phyloP scores from a whole-genome alignment of 345 rosid species.

The Eucalyptus pauciflora region DNA sequence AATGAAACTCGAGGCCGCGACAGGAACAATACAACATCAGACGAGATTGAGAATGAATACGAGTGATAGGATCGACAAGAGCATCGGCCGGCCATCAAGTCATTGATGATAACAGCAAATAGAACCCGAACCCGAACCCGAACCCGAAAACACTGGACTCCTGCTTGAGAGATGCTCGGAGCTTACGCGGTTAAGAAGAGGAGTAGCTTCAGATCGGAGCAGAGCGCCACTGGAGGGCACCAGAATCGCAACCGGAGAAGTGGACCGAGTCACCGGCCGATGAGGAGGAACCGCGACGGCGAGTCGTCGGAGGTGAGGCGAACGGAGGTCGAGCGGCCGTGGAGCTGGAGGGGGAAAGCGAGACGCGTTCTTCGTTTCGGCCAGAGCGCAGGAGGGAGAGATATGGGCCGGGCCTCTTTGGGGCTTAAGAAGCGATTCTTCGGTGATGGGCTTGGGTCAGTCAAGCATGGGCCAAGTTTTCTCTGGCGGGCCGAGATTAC shows the following conservation, averaged over 20 bases:
- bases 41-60: background rate
- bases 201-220: background rate
- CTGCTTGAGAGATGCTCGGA: background rate
- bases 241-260: background rate
- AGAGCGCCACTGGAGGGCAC: background rate
- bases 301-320: too few species aligned
- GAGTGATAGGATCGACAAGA: background rate
- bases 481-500: too few species aligned
- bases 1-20: background rate
- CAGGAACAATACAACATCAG: background rate
- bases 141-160: background rate
- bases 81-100: background rate
- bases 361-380: too few species aligned
- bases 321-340: too few species aligned
- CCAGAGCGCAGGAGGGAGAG: too few species aligned
- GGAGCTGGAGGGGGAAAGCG: too few species aligned
- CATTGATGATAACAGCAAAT: background rate
- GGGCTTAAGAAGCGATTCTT: too few species aligned
- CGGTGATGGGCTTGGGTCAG: too few species aligned
- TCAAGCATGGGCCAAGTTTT: too few species aligned
- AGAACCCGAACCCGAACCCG: background rate
- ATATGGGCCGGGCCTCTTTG: too few species aligned
- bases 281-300: background rate
- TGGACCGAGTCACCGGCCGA: background rate
- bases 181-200: accelerated